Base-by-base conservation (phyloP, 164 flowering plant species). In the Buxus sempervirens region DNA sequence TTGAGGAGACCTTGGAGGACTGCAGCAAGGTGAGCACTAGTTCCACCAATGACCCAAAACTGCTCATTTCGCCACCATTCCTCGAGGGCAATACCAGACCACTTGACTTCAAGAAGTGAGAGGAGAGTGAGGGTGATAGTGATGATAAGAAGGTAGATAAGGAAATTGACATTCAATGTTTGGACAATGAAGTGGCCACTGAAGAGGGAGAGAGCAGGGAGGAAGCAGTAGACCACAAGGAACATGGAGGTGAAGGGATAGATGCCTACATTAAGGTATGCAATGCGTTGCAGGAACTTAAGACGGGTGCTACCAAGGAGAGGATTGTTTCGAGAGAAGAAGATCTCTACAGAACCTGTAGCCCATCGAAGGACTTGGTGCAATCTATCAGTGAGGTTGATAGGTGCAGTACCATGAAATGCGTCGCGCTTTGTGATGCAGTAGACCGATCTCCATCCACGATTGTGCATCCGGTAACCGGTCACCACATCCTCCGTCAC, bases 321-420 rank as follows among this genome's bases (percentile, higher is more conserved):
- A 12, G 93, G 84, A 27, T 90, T 90, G 84, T 90, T 90, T 18
- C 84, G 73, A 6, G 92, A 90, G 83, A 82, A 90, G 79, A 86
- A 90, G 66, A 90, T 90, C 70, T 90, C 96, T 14, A 90, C 88
- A 0, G 96, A 90, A 19, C 96, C 96, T 0, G 96, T 90, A 4
- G 96, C 96, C 96, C 92, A 90, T 20, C 96, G 80, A 15, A 90
- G 91, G 21, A 89, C 92, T 42, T 89, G 96, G 70, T 89, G 95
- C 18, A 87, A 88, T 0, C 95, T 74, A 59, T 89, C 95, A 0
- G 95, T 89, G 9, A 89, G 80, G 67, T 89, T 89, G 63, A 89
- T 87, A 0, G 96, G 96, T 0, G 96, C 96, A 0, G 87, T 80
- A 26, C 96, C 96, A 5, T 86, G 86, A 64, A 90, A 90, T 25